phyloP scores from a whole-genome alignment of 371 early-diverging fungal genomes.

The Capniomyces stellatus region DNA sequence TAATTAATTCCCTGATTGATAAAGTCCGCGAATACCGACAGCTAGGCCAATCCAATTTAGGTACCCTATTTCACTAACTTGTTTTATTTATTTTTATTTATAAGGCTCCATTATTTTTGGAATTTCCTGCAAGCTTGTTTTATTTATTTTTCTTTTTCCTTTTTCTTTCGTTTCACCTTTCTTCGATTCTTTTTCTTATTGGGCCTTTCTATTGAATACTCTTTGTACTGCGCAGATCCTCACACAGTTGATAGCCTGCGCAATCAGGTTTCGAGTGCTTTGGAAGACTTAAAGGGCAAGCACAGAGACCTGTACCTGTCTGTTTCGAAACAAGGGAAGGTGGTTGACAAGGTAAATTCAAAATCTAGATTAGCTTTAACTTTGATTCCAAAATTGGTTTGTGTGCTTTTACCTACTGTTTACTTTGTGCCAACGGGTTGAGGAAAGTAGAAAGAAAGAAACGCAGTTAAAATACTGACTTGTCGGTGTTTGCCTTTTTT shows the following conservation, averaged over 20 bases:
- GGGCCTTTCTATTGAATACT: not conserved
- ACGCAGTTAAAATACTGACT: too few relatives aligned
- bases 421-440: not conserved
- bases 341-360: constrained; percentile 45
- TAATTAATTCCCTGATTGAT: not conserved
- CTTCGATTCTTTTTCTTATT: too few relatives aligned
- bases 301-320: constrained; percentile 46
- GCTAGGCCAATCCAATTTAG: not conserved
- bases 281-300: constrained; percentile 20
- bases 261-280: not conserved
- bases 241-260: not conserved
- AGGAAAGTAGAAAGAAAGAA: too few relatives aligned
- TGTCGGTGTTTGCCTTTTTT: too few relatives aligned
- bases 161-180: too few relatives aligned
- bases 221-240: not conserved
- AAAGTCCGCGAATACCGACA: not conserved
- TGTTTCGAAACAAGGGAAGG: constrained; percentile 50
- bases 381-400: too few relatives aligned
- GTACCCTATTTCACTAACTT: not conserved
- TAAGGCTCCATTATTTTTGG: not conserved
- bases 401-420: too few relatives aligned
- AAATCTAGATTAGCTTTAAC: not conserved
- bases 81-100: too few relatives aligned
- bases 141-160: too few relatives aligned
- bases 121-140: not conserved